A percentile compares a stretch with the other conserved stretches of the same genome.
Evolutionary conservation across 768 basidiomycete genomes (phyloP).

Genomic region (Tylopilus felleus): DNA sequence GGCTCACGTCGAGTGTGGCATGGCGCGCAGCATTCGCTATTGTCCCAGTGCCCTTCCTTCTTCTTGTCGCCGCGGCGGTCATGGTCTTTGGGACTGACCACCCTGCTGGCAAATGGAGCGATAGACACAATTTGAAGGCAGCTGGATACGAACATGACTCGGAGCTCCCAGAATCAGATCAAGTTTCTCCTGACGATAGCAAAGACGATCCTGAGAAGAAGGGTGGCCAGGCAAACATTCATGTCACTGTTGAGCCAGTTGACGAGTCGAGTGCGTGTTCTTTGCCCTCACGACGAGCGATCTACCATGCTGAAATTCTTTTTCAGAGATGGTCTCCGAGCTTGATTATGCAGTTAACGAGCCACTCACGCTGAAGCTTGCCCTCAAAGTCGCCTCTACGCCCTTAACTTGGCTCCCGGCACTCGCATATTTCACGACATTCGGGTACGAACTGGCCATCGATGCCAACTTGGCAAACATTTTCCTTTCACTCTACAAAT

Average conservation of each 20-base stretch:
- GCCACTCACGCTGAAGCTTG: background rate
- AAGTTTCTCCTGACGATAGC: slow-evolving; percentile 15
- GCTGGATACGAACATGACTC: background rate
- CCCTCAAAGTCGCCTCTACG: background rate
- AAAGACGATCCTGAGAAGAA: slow-evolving; percentile 28
- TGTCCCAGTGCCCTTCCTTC: slow-evolving; percentile 53
- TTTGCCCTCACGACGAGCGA: background rate
- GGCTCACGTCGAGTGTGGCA: slow-evolving; percentile 39
- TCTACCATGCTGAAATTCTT: background rate
- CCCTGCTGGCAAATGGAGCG: slow-evolving; percentile 9
- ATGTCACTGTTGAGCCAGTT: slow-evolving; percentile 10
- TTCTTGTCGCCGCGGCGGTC: slow-evolving; percentile 35
- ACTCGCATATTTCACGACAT: slow-evolving; percentile 3
- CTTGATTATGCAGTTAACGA: slow-evolving; percentile 4
- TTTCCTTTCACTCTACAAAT: slow-evolving; percentile 1
- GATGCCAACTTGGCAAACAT: slow-evolving; percentile 6
- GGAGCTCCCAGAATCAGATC: background rate
- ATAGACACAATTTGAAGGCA: slow-evolving; percentile 10
- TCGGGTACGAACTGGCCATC: slow-evolving; percentile 4
- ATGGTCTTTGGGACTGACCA: slow-evolving; percentile 8
- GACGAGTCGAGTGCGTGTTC: background rate
- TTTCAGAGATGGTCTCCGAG: slow-evolving; percentile 16
- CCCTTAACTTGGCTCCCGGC: slow-evolving; percentile 7
- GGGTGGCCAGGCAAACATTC: slow-evolving; percentile 16
- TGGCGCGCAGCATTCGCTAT: slow-evolving; percentile 57